Conservation (phyloP, 1,284 basidiomycete genomes). For the Cutaneotrichosporon cyanovorans region DNA sequence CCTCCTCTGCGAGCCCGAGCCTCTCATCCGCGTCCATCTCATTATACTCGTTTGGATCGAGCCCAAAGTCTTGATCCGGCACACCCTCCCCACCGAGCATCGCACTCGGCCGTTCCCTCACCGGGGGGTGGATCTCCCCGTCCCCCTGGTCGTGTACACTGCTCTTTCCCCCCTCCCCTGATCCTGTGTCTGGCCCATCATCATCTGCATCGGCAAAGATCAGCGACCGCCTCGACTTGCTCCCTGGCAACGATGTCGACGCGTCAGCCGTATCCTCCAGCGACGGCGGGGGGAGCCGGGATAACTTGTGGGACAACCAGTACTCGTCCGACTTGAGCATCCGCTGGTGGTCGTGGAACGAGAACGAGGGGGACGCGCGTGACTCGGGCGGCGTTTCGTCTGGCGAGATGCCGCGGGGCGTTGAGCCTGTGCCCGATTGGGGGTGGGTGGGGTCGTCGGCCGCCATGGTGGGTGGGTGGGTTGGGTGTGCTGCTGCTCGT, state of each 20-base stretch:
- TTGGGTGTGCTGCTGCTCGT: too few species aligned
- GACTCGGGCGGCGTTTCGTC: slow-evolving; percentile 10
- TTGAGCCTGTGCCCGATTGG: background rate
- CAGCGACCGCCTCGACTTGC: background rate
- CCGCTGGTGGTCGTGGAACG: slow-evolving; percentile 43
- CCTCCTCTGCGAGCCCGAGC: slow-evolving; percentile 38
- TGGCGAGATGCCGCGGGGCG: background rate
- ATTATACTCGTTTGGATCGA: background rate
- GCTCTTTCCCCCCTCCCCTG: background rate
- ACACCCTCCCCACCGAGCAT: too few species aligned
- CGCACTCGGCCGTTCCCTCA: too few species aligned
- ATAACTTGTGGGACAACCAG: slow-evolving; percentile 41
- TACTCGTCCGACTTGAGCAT: slow-evolving; percentile 43
- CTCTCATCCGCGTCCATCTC: slow-evolving; percentile 35
- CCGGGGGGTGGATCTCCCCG: background rate
- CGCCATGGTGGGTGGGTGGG: too few species aligned
- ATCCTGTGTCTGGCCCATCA: slow-evolving; percentile 4
- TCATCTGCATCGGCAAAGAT: slow-evolving; percentile 1
- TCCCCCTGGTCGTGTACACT: slow-evolving; percentile 3
- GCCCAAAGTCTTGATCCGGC: background rate
- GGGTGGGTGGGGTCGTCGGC: too few species aligned
- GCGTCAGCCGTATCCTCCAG: too few species aligned
- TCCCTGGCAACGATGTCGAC: slow-evolving; percentile 7
- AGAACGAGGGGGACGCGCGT: slow-evolving; percentile 41
- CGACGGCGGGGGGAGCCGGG: slow-evolving; percentile 33